Conservation (phyloP, 495 filamentous ascomycete genomes). For the Neurospora africana region DNA sequence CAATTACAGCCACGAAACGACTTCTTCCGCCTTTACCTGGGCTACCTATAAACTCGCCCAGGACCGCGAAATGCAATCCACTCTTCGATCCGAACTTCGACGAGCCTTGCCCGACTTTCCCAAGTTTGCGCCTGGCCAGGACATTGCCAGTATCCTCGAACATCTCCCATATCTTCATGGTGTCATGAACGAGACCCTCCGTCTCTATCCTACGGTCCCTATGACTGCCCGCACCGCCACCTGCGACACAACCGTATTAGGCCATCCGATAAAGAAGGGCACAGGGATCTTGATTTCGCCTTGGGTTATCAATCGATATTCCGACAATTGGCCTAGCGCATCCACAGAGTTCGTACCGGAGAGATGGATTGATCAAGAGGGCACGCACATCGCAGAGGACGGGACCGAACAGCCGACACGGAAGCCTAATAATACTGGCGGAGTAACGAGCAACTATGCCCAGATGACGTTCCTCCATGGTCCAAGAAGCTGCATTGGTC, state of each 20-base stretch:
- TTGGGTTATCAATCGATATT: slow-evolving; percentile 9
- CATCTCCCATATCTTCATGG: slow-evolving; percentile 40
- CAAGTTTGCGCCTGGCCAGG: slow-evolving; percentile 22
- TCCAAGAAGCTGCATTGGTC: slow-evolving; percentile 49
- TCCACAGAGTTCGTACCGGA: slow-evolving; percentile 7
- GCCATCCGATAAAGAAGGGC: slow-evolving; percentile 9
- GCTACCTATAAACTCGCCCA: slow-evolving; percentile 35
- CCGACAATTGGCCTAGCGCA: slow-evolving; percentile 8
- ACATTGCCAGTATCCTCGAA: slow-evolving; percentile 39
- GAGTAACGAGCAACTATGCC: slow-evolving; percentile 43
- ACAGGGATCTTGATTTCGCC: slow-evolving; percentile 9
- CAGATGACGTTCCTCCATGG: slow-evolving; percentile 52
- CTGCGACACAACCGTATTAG: slow-evolving; percentile 14
- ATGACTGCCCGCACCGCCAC: slow-evolving; percentile 50
- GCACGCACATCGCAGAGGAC: not conserved
- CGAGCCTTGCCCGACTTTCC: slow-evolving; percentile 46
- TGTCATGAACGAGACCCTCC: slow-evolving; percentile 32
- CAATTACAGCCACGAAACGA: slow-evolving; percentile 57
- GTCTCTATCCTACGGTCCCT: slow-evolving; percentile 34
- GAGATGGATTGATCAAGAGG: slow-evolving; percentile 19
- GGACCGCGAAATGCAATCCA: slow-evolving; percentile 30
- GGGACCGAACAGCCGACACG: not conserved
- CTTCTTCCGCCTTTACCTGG: slow-evolving; percentile 42
- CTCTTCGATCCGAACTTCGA: slow-evolving; percentile 41
- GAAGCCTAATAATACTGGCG: slow-evolving; percentile 30